These are phyloP conservation scores for Xylariaceae sp. DNA, from an alignment of 2,329 filamentous ascomycete genomes.

Conservation along the genomic window DNA sequence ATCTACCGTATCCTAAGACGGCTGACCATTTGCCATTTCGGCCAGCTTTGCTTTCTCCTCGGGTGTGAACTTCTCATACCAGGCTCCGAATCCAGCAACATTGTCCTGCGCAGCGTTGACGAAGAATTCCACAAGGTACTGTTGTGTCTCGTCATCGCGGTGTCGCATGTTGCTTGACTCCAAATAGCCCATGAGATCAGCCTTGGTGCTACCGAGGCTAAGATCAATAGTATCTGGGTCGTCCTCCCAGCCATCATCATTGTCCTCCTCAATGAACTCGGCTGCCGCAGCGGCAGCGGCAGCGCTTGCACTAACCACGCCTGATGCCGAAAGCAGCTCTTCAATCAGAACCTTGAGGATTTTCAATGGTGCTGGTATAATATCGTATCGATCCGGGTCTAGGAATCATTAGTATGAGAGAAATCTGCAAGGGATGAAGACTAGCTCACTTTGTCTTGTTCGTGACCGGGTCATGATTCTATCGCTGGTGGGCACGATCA, in stretches of 20 bases:
- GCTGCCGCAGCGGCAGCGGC: conserved; percentile 59
- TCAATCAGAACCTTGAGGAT: conserved; percentile 95
- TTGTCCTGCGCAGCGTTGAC: conserved; percentile 54
- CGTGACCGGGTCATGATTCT: conserved; percentile 92
- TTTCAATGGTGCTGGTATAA: conserved; percentile 84
- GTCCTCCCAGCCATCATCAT: conserved; percentile 87
- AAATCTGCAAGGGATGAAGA: conserved; percentile 11
- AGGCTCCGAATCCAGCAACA: conserved; percentile 51
- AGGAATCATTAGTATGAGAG: conserved; percentile 20
- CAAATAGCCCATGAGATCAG: conserved; percentile 76
- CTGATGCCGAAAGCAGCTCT: conserved; percentile 79
- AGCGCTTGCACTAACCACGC: conserved; percentile 55
- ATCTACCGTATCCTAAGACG: too few relatives aligned
- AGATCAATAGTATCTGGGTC: conserved; percentile 74
- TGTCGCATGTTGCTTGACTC: conserved; percentile 59
- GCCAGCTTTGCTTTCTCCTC: conserved; percentile 56
- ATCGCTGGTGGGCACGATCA: conserved; percentile 75
- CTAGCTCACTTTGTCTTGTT: conserved; percentile 67
- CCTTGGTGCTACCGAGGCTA: conserved; percentile 62
- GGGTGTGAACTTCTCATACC: conserved; percentile 52
- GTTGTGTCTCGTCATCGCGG: conserved; percentile 86
- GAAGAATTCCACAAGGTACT: conserved; percentile 81
- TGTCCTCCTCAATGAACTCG: conserved; percentile 56
- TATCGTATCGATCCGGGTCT: conserved; percentile 84
- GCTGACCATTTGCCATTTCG: conserved; percentile 36